Evolutionary conservation across 306 rosid genomes (phyloP).

Genomic region (Cyamopsis tetragonoloba): DNA sequence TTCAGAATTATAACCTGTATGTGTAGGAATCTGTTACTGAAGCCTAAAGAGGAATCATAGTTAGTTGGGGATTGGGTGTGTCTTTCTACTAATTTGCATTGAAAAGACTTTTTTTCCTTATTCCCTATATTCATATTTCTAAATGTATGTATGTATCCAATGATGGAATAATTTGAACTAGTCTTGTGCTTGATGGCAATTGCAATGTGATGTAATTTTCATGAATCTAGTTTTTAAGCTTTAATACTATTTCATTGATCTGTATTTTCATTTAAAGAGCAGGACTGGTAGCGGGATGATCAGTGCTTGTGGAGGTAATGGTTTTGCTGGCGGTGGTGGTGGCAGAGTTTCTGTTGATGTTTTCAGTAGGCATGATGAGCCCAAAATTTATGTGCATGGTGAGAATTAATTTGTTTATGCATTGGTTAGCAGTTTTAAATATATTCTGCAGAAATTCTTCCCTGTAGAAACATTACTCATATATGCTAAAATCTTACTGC

Average conservation of each 20-base stretch:
- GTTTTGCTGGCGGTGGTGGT: constrained; percentile 48
- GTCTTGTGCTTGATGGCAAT: constrained; percentile 11
- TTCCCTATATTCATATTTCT: not conserved
- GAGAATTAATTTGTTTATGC: constrained; percentile 26
- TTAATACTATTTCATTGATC: constrained; percentile 18
- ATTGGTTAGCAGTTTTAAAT: constrained; percentile 6
- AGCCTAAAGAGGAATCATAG: not conserved
- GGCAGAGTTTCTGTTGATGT: constrained; percentile 52
- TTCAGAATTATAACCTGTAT: not conserved
- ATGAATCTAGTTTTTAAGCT: constrained; percentile 5
- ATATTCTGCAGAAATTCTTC: constrained; percentile 1
- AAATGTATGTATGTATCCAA: not conserved
- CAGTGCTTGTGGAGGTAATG: constrained; percentile 51
- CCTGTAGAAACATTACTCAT: not conserved
- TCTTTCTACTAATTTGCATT: not conserved
- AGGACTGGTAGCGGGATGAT: constrained; percentile 47
- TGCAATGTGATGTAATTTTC: not conserved
- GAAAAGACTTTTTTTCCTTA: not conserved
- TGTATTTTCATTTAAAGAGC: constrained; percentile 28
- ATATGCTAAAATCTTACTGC: not conserved
- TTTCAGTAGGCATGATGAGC: constrained; percentile 52
- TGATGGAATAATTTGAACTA: not conserved
- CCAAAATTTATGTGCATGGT: constrained; percentile 46
- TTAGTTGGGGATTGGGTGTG: not conserved
- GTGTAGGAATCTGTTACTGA: not conserved